Evolutionary conservation across 2,329 filamentous ascomycete species (phyloP).

Genomic region (Nemania abortiva): DNA sequence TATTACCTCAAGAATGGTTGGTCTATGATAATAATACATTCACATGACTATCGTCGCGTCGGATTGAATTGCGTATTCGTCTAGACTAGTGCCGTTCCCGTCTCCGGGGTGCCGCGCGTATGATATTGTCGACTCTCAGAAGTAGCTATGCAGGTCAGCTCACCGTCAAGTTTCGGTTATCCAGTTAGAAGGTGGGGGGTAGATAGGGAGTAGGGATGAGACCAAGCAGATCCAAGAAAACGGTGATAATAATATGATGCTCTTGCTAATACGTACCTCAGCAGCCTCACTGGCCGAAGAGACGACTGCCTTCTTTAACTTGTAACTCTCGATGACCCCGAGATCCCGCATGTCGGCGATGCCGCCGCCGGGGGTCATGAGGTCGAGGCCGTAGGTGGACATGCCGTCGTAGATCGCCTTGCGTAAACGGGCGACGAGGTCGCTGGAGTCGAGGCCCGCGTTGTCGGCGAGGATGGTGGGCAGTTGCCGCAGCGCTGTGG

Average conservation of each 20-base stretch:
- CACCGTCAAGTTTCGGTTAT: conserved; percentile 31
- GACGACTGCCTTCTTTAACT: conserved; percentile 97
- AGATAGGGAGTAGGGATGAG: background rate
- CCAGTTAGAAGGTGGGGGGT: background rate
- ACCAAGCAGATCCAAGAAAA: background rate
- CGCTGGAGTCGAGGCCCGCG: conserved; percentile 93
- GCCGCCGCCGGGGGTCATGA: conserved; percentile 89
- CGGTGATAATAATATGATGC: background rate
- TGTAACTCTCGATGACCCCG: conserved; percentile 97
- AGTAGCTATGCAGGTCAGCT: conserved; percentile 71
- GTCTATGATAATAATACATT: conserved; percentile 43
- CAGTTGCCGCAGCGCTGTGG: conserved; percentile 88
- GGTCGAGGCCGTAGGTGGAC: conserved; percentile 90
- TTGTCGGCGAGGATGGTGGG: conserved; percentile 98
- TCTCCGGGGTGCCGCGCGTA: conserved; percentile 88
- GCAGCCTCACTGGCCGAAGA: conserved; percentile 96
- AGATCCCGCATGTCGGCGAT: conserved; percentile 96
- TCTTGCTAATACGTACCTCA: conserved; percentile 73
- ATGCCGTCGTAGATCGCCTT: conserved; percentile 96
- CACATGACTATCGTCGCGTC: conserved; percentile 16
- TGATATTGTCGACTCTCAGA: conserved; percentile 96
- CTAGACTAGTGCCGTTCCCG: conserved; percentile 76
- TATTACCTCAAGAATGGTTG: background rate
- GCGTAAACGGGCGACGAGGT: conserved; percentile 89
- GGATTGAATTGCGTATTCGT: background rate